Evolutionary conservation across 768 basidiomycete genomes (phyloP).

Genomic region (Pilatotrama ljubarskyi): DNA sequence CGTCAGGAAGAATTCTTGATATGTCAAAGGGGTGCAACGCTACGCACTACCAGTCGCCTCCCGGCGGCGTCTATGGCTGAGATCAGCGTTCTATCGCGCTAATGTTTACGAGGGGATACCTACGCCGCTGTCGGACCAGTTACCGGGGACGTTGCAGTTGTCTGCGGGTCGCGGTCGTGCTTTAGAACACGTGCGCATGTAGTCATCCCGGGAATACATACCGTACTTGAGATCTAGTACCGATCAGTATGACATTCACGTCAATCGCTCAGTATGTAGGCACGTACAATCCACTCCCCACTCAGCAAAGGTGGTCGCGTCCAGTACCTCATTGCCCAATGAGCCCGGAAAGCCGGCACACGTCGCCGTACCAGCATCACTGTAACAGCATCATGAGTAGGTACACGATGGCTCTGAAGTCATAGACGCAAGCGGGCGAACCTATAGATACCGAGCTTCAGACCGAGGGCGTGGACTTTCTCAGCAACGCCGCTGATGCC

Average conservation of each 20-base stretch:
- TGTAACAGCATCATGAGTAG: conserved; percentile 22
- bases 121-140: conserved; percentile 48
- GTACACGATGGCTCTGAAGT: neutral
- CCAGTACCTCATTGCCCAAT: conserved; percentile 47
- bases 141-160: conserved; percentile 53
- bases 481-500: conserved; percentile 48
- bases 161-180: conserved; percentile 38
- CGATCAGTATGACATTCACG: neutral
- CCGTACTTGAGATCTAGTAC: conserved; percentile 51
- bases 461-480: conserved; percentile 46
- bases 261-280: neutral
- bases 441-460: conserved; percentile 57
- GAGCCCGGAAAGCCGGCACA: conserved; percentile 61
- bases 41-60: conserved; percentile 52
- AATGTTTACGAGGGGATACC: conserved; percentile 11
- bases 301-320: conserved; percentile 50
- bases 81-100: neutral
- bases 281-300: conserved; percentile 54
- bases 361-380: conserved; percentile 54
- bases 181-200: no score
- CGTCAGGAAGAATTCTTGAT: neutral
- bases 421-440: conserved; percentile 14
- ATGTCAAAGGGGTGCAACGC: neutral
- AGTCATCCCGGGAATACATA: conserved; percentile 25
- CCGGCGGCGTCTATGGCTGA: conserved; percentile 35